Percentiles rank a stretch among this genome's conserved stretches.
These are phyloP conservation scores for Aspergillus pseudoterreus DNA, from an alignment of 2,329 filamentous ascomycete genomes.

Conservation along the genomic window DNA sequence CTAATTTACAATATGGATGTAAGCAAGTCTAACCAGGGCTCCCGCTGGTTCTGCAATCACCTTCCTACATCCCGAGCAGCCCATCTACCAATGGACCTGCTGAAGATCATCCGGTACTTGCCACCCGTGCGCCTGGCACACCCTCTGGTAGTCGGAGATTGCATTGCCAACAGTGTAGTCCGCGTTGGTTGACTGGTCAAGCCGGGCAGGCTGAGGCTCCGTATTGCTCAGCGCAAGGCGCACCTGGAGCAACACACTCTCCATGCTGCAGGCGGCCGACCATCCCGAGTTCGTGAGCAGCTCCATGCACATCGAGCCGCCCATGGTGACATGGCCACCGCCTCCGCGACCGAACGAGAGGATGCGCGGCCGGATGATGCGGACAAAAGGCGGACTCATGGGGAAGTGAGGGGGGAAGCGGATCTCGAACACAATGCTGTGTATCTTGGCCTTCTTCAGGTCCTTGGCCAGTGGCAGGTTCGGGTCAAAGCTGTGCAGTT, in stretches of 20 bases:
- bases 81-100: constrained; percentile 32
- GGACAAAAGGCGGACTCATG: constrained; percentile 75
- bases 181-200: constrained; percentile 39
- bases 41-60: too few relatives aligned
- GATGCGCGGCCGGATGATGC: constrained; percentile 77
- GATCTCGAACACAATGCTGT: constrained; percentile 74
- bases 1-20: neutral
- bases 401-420: constrained; percentile 76
- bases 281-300: constrained; percentile 80
- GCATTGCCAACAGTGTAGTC: constrained; percentile 71
- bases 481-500: constrained; percentile 76
- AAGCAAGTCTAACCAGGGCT: too few relatives aligned
- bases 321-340: constrained; percentile 79
- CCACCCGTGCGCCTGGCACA: constrained; percentile 70
- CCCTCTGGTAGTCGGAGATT: constrained; percentile 67
- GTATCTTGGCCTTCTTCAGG: constrained; percentile 60
- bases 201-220: constrained; percentile 69
- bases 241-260: constrained; percentile 77
- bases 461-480: constrained; percentile 68
- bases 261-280: constrained; percentile 68
- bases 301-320: constrained; percentile 82
- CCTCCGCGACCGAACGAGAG: constrained; percentile 67
- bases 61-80: neutral
- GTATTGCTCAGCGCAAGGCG: constrained; percentile 67
- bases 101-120: constrained; percentile 61